These are phyloP conservation scores for Colletotrichum limetticola DNA, from an alignment of 2,329 filamentous ascomycete species.

Conservation along the genomic window DNA sequence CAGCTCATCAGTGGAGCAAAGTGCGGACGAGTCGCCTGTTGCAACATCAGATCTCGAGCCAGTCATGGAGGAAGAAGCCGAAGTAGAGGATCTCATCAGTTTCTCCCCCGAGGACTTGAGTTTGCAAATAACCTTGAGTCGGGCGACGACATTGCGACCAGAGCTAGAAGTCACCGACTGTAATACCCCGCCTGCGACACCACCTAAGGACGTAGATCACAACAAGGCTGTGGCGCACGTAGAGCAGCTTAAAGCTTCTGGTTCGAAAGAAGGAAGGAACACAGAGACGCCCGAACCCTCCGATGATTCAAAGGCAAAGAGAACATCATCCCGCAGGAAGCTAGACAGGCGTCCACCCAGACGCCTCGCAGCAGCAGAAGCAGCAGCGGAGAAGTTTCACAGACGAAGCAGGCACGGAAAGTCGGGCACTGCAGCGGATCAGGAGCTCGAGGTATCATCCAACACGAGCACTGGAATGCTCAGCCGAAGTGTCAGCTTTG, in stretches of 20 bases:
- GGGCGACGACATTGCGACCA: slow-evolving; percentile 11
- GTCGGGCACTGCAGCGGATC: not conserved
- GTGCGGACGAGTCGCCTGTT: not conserved
- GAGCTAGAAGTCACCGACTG: not conserved
- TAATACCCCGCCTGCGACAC: not conserved
- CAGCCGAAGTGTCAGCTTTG: not conserved
- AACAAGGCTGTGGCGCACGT: not conserved
- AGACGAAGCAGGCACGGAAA: not conserved
- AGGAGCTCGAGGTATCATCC: not conserved
- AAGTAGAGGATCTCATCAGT: not conserved
- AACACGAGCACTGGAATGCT: not conserved
- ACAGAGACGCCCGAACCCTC: not conserved
- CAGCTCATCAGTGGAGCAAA: not conserved
- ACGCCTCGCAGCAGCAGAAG: not conserved
- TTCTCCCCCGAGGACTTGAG: not conserved
- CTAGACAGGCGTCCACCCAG: not conserved
- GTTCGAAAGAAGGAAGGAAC: not conserved
- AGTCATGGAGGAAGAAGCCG: not conserved
- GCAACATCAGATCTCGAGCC: not conserved
- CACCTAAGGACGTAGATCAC: not conserved
- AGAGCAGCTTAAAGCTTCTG: not conserved
- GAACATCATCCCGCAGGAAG: not conserved
- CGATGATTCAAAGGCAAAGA: not conserved
- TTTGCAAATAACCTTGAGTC: not conserved
- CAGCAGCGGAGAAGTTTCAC: not conserved